Evolutionary conservation across 73 alveolate species (phyloP).

Genomic region (Symbiodinium pilosum): DNA sequence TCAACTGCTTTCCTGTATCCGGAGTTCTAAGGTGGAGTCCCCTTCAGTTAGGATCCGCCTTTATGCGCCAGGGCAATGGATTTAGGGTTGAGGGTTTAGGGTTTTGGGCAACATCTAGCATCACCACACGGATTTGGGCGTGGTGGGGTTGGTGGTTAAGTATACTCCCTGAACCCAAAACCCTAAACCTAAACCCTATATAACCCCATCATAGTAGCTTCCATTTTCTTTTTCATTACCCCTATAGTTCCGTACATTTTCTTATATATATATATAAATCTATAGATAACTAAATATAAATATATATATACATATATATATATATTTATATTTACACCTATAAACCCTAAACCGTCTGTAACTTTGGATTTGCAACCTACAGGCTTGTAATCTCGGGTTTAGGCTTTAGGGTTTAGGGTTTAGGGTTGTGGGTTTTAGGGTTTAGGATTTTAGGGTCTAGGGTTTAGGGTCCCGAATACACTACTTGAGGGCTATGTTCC

Average conservation of each 20-base stretch:
- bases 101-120: neutral
- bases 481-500: too few relatives aligned
- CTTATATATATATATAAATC: too few relatives aligned
- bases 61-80: neutral
- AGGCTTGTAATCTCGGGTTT: neutral
- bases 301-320: too few relatives aligned
- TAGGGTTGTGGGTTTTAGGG: neutral
- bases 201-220: too few relatives aligned
- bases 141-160: neutral
- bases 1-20: too few relatives aligned
- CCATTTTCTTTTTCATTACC: too few relatives aligned
- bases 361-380: neutral
- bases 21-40: too few relatives aligned
- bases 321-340: neutral
- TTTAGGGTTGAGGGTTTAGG: slow-evolving; percentile 1
- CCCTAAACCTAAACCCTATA: neutral
- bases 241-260: too few relatives aligned
- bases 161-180: neutral
- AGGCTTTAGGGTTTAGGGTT: neutral
- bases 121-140: neutral
- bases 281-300: too few relatives aligned
- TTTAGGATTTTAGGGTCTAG: neutral
- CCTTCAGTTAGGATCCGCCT: neutral
- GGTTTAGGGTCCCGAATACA: too few relatives aligned
- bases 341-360: neutral